Base-by-base conservation (phyloP, 1,284 basidiomycete species). In the Heliocybe sulcata region DNA sequence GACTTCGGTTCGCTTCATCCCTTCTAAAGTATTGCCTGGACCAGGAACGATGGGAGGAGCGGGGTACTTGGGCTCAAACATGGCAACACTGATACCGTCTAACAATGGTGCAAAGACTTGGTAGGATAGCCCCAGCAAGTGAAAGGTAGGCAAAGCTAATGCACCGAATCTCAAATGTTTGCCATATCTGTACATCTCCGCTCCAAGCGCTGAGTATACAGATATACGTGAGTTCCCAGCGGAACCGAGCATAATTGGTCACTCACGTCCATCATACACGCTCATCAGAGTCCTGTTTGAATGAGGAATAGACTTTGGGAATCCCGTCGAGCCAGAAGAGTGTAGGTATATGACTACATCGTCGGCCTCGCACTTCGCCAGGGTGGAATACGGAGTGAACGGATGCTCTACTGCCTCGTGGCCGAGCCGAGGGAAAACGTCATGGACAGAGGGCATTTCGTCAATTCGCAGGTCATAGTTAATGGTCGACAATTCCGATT, bases 131-230 rank as follows among this genome's bases (percentile, higher is more conserved):
- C 56, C 63, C 49, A 60, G 56, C 1, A 56, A 58, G 42, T 64
- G 63, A 45, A 60, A 64, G 9, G 63, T 56, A 20, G 63, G 63
- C 16, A 63, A 57, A 1, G 54, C 45, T 29, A 52, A 33, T 22
- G 51, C 42, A 9, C 52, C 61, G 52, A 38, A 58, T 9, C 35
- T 55, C 14, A 55, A n/a, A 3, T 29, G 38, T n/a, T 42, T 42
- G 19, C n/a, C 8, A 42, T 42, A 42, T 6, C 38, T 16, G 19
- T 20, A 16, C 38, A 42, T 31, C 4, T 31, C 38, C 38, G 16
- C 38, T n/a, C 38, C 38, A 3, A 42, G 19, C 3, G 38, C 38
- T 42, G 19, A 16, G 3, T 42, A 31, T 31, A 31, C 12, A 12
- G 12, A 12, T 12, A 31, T 12, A 31, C 29, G 29, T 31, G 4